These are phyloP conservation scores for Pythium rhizo-oryzae DNA, from an alignment of 352 stramenopile genomes.

Conservation along the genomic window DNA sequence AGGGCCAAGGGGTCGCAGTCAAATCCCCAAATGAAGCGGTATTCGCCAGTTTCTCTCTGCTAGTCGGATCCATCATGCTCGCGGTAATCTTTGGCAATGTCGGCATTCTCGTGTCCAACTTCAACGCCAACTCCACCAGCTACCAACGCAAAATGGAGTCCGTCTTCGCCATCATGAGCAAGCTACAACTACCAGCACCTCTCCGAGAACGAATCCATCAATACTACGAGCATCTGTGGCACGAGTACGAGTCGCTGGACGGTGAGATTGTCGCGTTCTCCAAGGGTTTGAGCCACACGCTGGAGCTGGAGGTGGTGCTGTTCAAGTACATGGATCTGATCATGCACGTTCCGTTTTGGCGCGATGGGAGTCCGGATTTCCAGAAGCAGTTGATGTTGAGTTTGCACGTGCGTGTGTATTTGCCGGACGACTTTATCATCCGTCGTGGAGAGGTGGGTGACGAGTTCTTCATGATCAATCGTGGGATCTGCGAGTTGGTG, in stretches of 20 bases:
- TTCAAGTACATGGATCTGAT: slow-evolving; percentile 79
- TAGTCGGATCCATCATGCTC: slow-evolving; percentile 57
- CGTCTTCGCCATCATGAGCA: slow-evolving; percentile 57
- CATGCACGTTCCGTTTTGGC: slow-evolving; percentile 63
- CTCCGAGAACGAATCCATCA: slow-evolving; percentile 62
- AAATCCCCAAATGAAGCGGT: background rate
- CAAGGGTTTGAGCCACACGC: slow-evolving; percentile 49
- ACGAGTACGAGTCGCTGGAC: slow-evolving; percentile 68
- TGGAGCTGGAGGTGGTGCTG: slow-evolving; percentile 59
- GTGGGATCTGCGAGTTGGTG: slow-evolving; percentile 52
- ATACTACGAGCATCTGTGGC: slow-evolving; percentile 74
- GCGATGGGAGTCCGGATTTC: slow-evolving; percentile 57
- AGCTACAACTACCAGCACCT: slow-evolving; percentile 44
- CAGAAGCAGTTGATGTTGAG: slow-evolving; percentile 62
- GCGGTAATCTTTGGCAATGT: slow-evolving; percentile 70
- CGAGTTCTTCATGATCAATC: slow-evolving; percentile 75
- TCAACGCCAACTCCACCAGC: slow-evolving; percentile 47
- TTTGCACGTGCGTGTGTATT: slow-evolving; percentile 63
- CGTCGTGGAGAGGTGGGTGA: slow-evolving; percentile 53
- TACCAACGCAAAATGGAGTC: slow-evolving; percentile 73
- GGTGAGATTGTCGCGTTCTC: slow-evolving; percentile 53
- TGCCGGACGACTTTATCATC: slow-evolving; percentile 77
- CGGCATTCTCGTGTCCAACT: slow-evolving; percentile 58
- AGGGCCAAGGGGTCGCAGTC: slow-evolving; percentile 44
- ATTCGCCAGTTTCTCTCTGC: too few species aligned